Base-by-base conservation (phyloP, 78 protist species). In the Neovahlkampfia damariscottae region DNA sequence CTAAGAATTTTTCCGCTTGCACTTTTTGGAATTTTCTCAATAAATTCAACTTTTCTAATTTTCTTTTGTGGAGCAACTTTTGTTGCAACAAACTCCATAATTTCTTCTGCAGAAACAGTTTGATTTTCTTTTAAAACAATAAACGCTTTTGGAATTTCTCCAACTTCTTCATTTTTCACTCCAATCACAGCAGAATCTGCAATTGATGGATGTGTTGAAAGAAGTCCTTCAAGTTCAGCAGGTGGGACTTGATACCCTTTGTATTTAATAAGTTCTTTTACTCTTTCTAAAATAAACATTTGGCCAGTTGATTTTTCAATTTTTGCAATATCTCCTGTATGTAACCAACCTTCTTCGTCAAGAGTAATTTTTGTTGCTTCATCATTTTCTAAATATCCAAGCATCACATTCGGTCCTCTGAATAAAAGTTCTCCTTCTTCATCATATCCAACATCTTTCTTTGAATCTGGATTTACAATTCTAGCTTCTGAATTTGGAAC, bases 181-280 rank as follows among this genome's bases (percentile, higher is more conserved):
- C 85, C 87, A 10, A 92, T 74, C 1, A 94, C 97, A 39, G 86
- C 89, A 5, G 41, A 75, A 72, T 94, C 97, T 0, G 32, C 40
- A 36, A 94, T 77, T n/a, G 8, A 3, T 31, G 86, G 86, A 41
- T 92, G 90, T 0, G 31, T 2, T n/a, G 84, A 69, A 2, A 92
- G 80, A 6, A 76, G 27, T 3, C 74, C 96, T 77, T 94, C 97
- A 3, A 94, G 75, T 83, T 93, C 96, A 0, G 97, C 93, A 1
- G 97, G 96, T 28, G 97, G 78, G 5, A 94, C 96, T 50, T 94
- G 97, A 67, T 79, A 81, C 30, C 96, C 97, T 62, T 94, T 94
- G 76, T 38, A 70, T 41, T 84, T 84, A 58, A 84, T 84, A 28
- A 84, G 81, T 68, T 84, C 88, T 36, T 84, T 84, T 38, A 58